These are phyloP conservation scores for Penicillium pancosmium DNA, from an alignment of 495 filamentous ascomycete species.

Conservation along the genomic window DNA sequence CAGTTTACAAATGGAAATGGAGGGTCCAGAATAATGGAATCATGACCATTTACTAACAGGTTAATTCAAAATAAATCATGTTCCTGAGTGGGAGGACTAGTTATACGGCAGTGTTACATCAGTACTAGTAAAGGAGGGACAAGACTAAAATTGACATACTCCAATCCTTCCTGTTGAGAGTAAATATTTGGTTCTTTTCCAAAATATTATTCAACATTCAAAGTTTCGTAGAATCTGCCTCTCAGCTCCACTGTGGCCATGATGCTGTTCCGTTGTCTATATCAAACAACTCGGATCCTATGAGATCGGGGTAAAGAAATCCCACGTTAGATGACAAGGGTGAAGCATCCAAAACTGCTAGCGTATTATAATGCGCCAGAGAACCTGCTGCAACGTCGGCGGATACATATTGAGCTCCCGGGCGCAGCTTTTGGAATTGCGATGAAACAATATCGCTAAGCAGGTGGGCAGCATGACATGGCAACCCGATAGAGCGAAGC, in stretches of 20 bases:
- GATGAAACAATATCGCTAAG: constrained; percentile 31
- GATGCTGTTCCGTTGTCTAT: constrained; percentile 3
- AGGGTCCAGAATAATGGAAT: too few species aligned
- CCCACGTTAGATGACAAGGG: not conserved
- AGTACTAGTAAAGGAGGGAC: too few species aligned
- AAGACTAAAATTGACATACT: too few species aligned
- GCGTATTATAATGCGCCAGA: not conserved
- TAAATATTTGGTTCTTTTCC: too few species aligned
- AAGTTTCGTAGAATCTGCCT: not conserved
- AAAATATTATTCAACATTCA: not conserved
- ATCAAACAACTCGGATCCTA: constrained; percentile 8
- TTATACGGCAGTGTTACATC: too few species aligned
- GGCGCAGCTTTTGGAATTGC: constrained; percentile 1
- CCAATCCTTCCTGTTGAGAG: too few species aligned
- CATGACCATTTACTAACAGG: too few species aligned
- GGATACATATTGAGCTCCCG: too few species aligned
- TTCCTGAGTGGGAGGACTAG: too few species aligned
- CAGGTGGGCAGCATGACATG: constrained; percentile 41
- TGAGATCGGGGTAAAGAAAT: constrained; percentile 1
- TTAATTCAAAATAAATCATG: too few species aligned
- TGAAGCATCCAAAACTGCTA: not conserved
- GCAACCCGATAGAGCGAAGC: constrained; percentile 41
- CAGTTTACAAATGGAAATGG: too few species aligned
- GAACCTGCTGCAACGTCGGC: not conserved
- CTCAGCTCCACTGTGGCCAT: constrained; percentile 6